Percentiles rank a stretch among this genome's conserved stretches.
phyloP scores from a whole-genome alignment of 345 rosid species.

The Raphanus raphanistrum region DNA sequence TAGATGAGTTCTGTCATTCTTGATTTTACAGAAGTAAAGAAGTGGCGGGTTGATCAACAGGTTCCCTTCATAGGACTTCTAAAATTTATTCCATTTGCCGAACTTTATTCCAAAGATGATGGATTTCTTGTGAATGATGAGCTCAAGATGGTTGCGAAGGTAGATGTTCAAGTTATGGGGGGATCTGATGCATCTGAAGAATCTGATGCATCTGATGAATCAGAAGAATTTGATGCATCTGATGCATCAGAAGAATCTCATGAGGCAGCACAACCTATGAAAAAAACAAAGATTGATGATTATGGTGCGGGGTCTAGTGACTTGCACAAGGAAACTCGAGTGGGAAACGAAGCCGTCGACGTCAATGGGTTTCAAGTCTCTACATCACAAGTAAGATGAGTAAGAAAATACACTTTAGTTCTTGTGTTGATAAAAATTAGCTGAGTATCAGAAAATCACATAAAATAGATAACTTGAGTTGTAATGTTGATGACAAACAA shows the following conservation, averaged over 20 bases:
- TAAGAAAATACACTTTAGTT: too few species aligned
- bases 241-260: not conserved
- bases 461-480: too few species aligned
- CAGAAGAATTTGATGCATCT: too few species aligned
- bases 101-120: not conserved
- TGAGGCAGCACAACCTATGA: not conserved
- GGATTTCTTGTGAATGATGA: not conserved
- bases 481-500: too few species aligned
- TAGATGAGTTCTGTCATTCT: not conserved
- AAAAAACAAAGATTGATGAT: not conserved
- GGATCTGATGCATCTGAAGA: not conserved
- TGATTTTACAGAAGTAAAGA: not conserved
- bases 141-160: not conserved
- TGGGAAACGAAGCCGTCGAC: not conserved
- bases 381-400: not conserved
- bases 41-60: not conserved
- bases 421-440: too few species aligned
- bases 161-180: not conserved
- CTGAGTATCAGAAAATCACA: too few species aligned
- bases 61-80: not conserved
- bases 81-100: not conserved
- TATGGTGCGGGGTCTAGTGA: not conserved
- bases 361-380: conserved; percentile 15
- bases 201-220: not conserved
- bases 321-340: not conserved